These are phyloP conservation scores for Smittium mucronatum DNA, from an alignment of 371 early-diverging fungal species.

Conservation along the genomic window DNA sequence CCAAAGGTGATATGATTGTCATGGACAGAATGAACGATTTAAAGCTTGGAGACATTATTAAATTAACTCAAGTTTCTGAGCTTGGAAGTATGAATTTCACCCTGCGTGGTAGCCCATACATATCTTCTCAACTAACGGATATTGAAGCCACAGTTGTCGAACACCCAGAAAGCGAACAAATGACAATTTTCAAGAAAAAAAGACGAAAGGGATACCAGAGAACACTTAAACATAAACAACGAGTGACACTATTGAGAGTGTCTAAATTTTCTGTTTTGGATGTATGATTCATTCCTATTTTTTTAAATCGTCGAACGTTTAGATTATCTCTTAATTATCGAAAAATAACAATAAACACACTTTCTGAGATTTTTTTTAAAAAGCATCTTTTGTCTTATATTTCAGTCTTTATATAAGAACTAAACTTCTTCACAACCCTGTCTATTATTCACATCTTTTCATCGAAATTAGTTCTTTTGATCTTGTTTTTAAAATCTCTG, in stretches of 20 bases:
- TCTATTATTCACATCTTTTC: no score
- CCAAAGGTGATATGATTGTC: conserved; percentile 75
- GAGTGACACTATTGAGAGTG: conserved; percentile 65
- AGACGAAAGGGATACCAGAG: conserved; percentile 76
- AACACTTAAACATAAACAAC: conserved; percentile 53
- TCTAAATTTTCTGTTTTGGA: no score
- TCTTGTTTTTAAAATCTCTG: no score
- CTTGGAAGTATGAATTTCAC: conserved; percentile 74
- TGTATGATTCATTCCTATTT: no score
- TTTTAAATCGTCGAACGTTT: no score
- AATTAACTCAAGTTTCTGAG: conserved; percentile 76
- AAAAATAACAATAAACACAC: no score
- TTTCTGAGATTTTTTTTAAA: no score
- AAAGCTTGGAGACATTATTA: conserved; percentile 73
- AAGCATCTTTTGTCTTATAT: no score
- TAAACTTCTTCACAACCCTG: no score
- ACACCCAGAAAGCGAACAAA: conserved; percentile 67
- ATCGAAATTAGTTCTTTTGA: no score
- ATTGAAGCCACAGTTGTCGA: conserved; percentile 83
- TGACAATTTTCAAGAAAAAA: conserved; percentile 70
- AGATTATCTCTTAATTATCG: no score
- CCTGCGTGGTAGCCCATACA: conserved; percentile 73
- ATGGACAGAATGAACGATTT: conserved; percentile 65
- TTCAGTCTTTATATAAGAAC: no score
- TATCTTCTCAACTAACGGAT: conserved; percentile 50